Base-by-base conservation (phyloP, 2,329 filamentous ascomycete genomes). In the Lecanicillium sp. region DNA sequence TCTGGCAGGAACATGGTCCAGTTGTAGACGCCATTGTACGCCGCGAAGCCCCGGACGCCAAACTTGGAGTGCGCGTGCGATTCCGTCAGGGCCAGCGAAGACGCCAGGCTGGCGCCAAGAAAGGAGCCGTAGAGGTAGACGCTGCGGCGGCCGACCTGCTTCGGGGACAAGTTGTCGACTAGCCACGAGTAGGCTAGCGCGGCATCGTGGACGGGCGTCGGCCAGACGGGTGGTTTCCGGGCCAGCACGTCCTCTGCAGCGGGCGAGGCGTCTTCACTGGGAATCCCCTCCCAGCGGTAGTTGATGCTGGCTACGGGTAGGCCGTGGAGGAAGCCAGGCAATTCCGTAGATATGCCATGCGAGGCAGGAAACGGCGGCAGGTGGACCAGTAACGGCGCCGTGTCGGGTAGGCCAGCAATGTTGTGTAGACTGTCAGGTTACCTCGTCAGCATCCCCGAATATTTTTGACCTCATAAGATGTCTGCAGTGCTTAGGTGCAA, bases 1-100 rank as follows among this genome's bases (percentile, higher is more conserved):
- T 71, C 66, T 0, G 71, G 71, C 10, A 77, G 62, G 42, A 79
- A 74, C 53, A 65, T 72, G 41, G 74, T 77, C 78, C 77, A 81
- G 58, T 81, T 72, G 58, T 77, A 81, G 42, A 81, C 66, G 30
- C 75, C 77, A 46, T 81, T 77, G 55, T 71, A 71, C 7, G 69
- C 66, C 13, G 76, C 58, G 22, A 79, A 54, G 7, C 76, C 76
- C 9, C 71, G 65, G 31, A 81, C 61, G 29, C 61, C 63, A 49
- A 74, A 64, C 22, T 49, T 56, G 12, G 57, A 49, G 39, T 69
- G 59, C 2, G 58, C 47, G 32, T 65, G 61, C 2, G 67, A 59
- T 52, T 80, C 74, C 2, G 75, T 81, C 31, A 82, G 55, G 8
- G 76, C 69, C 3, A 81, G 60, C 2, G 73, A 69, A 12, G 69